A percentile compares a stretch with the other conserved stretches of the same genome.
phyloP scores from a whole-genome alignment of 2,329 filamentous ascomycete species.

The Colletotrichum scovillei region DNA sequence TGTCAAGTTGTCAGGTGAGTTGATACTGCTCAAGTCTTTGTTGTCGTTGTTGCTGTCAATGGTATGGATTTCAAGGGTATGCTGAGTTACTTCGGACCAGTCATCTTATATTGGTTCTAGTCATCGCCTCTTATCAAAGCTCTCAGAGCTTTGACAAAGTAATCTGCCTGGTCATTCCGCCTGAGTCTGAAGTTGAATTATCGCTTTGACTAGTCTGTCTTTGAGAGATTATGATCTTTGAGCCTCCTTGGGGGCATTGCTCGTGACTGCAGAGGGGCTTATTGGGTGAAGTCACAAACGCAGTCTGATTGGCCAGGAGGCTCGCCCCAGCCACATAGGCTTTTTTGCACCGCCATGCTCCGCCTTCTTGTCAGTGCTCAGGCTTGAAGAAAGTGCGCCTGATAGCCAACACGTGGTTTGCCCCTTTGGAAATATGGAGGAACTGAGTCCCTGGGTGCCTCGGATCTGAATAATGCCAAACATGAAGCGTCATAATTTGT shows the following conservation, averaged over 20 bases:
- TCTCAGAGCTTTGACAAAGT: neutral
- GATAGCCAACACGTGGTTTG: neutral
- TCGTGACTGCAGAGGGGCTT: too few species aligned
- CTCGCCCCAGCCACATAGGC: neutral
- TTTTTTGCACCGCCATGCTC: neutral
- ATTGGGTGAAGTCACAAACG: neutral
- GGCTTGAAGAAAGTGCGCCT: neutral
- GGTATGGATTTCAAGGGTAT: neutral
- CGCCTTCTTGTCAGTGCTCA: neutral
- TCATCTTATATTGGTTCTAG: neutral
- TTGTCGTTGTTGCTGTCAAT: neutral
- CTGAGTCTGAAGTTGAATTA: neutral
- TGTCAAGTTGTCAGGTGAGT: neutral
- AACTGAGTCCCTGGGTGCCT: constrained; percentile 7
- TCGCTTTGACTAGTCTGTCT: neutral
- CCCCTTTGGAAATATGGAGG: neutral
- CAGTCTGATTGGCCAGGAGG: neutral
- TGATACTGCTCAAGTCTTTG: neutral
- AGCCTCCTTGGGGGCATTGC: neutral
- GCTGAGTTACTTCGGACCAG: neutral
- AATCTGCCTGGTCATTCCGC: neutral
- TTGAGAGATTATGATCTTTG: neutral
- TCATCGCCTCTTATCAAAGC: neutral
- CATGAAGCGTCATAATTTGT: neutral
- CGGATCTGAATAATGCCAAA: neutral